Conservation (phyloP, 169 alveolate species). For the Cryptosporidium felis region DNA sequence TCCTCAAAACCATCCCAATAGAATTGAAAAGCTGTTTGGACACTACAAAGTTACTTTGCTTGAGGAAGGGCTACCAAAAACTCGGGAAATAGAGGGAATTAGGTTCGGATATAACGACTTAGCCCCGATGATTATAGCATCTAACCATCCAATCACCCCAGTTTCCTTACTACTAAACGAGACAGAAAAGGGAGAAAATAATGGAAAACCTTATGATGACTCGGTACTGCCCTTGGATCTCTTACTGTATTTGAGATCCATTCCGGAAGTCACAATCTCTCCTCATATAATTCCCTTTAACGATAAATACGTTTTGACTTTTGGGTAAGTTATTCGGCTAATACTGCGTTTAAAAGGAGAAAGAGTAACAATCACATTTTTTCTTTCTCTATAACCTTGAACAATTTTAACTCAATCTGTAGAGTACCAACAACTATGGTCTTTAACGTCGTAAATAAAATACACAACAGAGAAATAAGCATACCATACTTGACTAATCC, state of each 20-base stretch:
- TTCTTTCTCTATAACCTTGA: neutral
- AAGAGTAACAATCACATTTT: neutral
- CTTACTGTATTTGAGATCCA: constrained; percentile 12
- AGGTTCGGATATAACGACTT: constrained; percentile 29
- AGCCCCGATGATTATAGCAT: constrained; percentile 60
- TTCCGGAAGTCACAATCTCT: constrained; percentile 21
- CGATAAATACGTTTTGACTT: constrained; percentile 36
- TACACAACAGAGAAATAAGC: constrained; percentile 11
- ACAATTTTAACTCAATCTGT: too few species aligned
- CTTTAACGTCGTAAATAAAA: constrained; percentile 5
- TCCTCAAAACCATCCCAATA: neutral
- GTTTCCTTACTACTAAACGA: constrained; percentile 35
- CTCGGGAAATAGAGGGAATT: constrained; percentile 14
- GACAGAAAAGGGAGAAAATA: neutral
- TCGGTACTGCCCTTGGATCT: constrained; percentile 16
- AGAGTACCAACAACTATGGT: constrained; percentile 50
- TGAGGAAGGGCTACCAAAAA: constrained; percentile 20
- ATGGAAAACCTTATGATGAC: neutral
- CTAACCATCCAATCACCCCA: constrained; percentile 65
- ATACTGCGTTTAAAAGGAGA: neutral
- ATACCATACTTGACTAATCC: constrained; percentile 60
- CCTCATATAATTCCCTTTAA: constrained; percentile 26
- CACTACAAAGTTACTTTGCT: constrained; percentile 23
- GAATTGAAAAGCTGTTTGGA: constrained; percentile 52
- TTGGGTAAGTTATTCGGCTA: constrained; percentile 42